Base-by-base conservation (phyloP, 768 basidiomycete species). In the Lentinula raphanica region DNA sequence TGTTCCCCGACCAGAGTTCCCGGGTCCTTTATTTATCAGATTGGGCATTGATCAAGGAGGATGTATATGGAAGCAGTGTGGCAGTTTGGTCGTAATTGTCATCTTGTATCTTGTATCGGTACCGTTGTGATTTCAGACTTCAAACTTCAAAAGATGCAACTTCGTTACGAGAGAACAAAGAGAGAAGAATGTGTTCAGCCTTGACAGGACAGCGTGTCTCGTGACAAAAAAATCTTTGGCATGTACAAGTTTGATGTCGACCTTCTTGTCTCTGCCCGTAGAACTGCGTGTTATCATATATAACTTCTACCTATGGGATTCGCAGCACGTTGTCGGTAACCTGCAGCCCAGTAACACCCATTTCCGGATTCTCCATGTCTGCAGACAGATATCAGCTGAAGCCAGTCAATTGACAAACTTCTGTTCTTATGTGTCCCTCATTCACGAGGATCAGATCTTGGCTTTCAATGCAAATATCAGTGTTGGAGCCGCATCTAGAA, bases 201-300 rank as follows among this genome's bases (percentile, higher is more conserved):
- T 19, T 25, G 44, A 42, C 42, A 39, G 36, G 12, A 17, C 15
- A 29, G 19, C 1, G 4, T 25, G 12, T 56, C 27, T 56, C 54
- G 36, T 39, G 38, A 31, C 38, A n/a, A 11, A n/a, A n/a, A n/a
- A n/a, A n/a, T n/a, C n/a, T n/a, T n/a, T n/a, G n/a, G n/a, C n/a
- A 19, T 23, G 50, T 45, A 36, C 40, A n/a, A n/a, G n/a, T 19
- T 44, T 7, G 38, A 36, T 38, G 40, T 38, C 48, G 17, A 9
- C 49, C 12, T 64, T 75, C 9, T 66, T 72, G 25, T 38, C 56
- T 35, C 42, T 76, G 5, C 74, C 75, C 4, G 46, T 65, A 48
- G 74, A 72, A 49, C 27, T 74, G 7, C 76, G 76, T 45, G 60
- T 74, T 31, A n/a, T 64, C 40, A 63, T 76, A 19, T 77, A 75